These are phyloP conservation scores for Brasenia schreberi DNA, from an alignment of 164 flowering plant species.

Conservation along the genomic window DNA sequence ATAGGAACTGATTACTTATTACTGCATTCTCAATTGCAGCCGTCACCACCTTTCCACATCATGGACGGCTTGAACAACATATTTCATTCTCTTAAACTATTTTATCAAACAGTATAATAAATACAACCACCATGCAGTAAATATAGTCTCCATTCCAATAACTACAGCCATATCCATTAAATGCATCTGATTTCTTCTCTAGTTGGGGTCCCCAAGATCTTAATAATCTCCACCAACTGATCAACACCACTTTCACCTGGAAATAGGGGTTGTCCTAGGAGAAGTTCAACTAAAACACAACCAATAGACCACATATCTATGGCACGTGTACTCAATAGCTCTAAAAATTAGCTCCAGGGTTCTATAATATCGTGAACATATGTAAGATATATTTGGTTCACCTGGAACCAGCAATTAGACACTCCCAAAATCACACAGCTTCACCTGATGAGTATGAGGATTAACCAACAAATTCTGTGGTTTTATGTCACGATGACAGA, in stretches of 20 bases:
- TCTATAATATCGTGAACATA: constrained; percentile 5
- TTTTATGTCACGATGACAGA: constrained; percentile 1
- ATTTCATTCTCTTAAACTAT: too few relatives aligned
- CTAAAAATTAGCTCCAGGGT: constrained; percentile 3
- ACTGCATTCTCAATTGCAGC: too few relatives aligned
- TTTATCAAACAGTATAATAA: too few relatives aligned
- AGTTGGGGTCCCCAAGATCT: too few relatives aligned
- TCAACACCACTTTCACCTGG: not conserved
- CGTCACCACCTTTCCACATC: too few relatives aligned
- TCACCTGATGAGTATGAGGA: not conserved
- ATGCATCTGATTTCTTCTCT: too few relatives aligned
- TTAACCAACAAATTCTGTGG: constrained; percentile 1
- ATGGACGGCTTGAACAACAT: too few relatives aligned
- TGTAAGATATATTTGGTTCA: constrained; percentile 5
- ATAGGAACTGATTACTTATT: too few relatives aligned
- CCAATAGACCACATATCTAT: constrained; percentile 6
- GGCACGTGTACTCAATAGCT: constrained; percentile 2
- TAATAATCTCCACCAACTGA: too few relatives aligned
- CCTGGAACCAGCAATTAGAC: constrained; percentile 1
- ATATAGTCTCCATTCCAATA: too few relatives aligned
- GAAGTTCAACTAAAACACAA: constrained; percentile 4
- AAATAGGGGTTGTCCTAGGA: constrained; percentile 2
- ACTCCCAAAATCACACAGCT: constrained; percentile 1
- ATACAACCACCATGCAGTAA: too few relatives aligned
- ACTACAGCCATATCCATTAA: too few relatives aligned